These are phyloP conservation scores for Amylocystis lapponica DNA, from an alignment of 768 basidiomycete species.

Conservation along the genomic window DNA sequence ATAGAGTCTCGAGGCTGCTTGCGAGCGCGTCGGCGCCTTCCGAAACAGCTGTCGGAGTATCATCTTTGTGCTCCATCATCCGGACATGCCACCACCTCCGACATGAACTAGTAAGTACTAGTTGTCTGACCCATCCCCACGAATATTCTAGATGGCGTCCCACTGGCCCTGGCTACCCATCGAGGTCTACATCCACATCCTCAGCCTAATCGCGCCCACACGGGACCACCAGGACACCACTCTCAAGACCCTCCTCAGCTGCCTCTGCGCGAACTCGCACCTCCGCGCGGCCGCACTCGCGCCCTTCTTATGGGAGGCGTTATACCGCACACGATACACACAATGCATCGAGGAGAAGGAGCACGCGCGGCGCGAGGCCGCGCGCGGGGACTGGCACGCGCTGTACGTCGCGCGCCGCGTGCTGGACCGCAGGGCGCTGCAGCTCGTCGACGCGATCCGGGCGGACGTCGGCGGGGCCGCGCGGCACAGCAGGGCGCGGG, in stretches of 20 bases:
- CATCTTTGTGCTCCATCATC: background rate
- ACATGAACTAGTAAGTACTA: background rate
- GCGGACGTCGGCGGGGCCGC: slow-evolving; percentile 25
- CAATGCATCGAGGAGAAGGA: slow-evolving; percentile 35
- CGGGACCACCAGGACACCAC: slow-evolving; percentile 10
- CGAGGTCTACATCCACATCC: slow-evolving; percentile 34
- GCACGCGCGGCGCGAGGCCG: slow-evolving; percentile 22
- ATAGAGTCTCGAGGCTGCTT: too few relatives aligned
- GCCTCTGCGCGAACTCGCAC: slow-evolving; percentile 31
- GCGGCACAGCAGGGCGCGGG: slow-evolving; percentile 35
- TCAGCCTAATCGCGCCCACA: slow-evolving; percentile 27
- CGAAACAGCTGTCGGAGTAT: too few relatives aligned
- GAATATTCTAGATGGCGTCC: too few relatives aligned
- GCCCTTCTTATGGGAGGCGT: slow-evolving; percentile 43
- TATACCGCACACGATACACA: slow-evolving; percentile 45
- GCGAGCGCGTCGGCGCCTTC: too few relatives aligned
- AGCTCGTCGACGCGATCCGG: slow-evolving; percentile 37
- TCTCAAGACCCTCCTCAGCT: slow-evolving; percentile 34
- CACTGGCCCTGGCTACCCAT: slow-evolving; percentile 22
- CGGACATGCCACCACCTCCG: background rate
- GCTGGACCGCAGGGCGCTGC: slow-evolving; percentile 38
- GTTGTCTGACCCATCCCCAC: background rate
- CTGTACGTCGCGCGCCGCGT: slow-evolving; percentile 41
- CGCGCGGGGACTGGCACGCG: slow-evolving; percentile 37
- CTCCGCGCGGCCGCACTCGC: slow-evolving; percentile 41